A percentile compares a stretch with the other conserved stretches of the same genome.
These are phyloP conservation scores for Phytophthora hibernalis DNA, from an alignment of 352 stramenopile genomes.

Conservation along the genomic window DNA sequence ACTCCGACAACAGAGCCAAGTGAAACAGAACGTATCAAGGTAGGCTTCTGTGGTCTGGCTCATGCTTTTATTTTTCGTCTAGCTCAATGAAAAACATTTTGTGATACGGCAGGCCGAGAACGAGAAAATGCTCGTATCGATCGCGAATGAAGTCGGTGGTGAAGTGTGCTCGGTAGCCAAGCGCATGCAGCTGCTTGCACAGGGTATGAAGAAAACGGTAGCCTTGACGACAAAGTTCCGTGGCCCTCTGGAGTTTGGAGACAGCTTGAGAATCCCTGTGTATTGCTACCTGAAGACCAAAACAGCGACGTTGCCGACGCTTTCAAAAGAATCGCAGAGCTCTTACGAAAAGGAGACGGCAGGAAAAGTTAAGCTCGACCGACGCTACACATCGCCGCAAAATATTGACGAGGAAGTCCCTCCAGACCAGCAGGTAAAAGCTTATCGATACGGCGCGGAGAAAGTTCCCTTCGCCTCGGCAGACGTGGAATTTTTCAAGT, in stretches of 20 bases:
- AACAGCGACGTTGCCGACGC: constrained; percentile 67
- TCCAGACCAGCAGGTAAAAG: constrained; percentile 78
- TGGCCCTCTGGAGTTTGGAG: constrained; percentile 74
- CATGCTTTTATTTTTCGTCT: not conserved
- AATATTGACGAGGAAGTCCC: constrained; percentile 78
- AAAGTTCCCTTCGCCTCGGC: constrained; percentile 84
- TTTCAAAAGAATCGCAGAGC: constrained; percentile 74
- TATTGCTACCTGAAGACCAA: constrained; percentile 87
- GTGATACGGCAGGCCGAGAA: constrained; percentile 55
- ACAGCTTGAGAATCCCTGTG: constrained; percentile 67
- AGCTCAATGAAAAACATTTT: not conserved
- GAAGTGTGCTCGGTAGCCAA: constrained; percentile 76
- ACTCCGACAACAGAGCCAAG: constrained; percentile 10
- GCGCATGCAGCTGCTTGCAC: constrained; percentile 75
- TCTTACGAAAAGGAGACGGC: constrained; percentile 66
- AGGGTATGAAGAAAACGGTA: constrained; percentile 83
- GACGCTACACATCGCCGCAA: constrained; percentile 67
- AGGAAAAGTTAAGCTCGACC: constrained; percentile 79
- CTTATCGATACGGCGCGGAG: constrained; percentile 81
- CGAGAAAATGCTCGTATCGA: constrained; percentile 88
- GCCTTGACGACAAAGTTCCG: constrained; percentile 81
- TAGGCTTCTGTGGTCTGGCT: constrained; percentile 4
- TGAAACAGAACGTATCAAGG: constrained; percentile 27
- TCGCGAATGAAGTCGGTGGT: constrained; percentile 70
- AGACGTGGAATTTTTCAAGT: constrained; percentile 85